Percentiles rank a stretch among this genome's conserved stretches.
These are phyloP conservation scores for Ophiocordyceps camponoti-floridani DNA, from an alignment of 2,329 filamentous ascomycete species.

Conservation along the genomic window DNA sequence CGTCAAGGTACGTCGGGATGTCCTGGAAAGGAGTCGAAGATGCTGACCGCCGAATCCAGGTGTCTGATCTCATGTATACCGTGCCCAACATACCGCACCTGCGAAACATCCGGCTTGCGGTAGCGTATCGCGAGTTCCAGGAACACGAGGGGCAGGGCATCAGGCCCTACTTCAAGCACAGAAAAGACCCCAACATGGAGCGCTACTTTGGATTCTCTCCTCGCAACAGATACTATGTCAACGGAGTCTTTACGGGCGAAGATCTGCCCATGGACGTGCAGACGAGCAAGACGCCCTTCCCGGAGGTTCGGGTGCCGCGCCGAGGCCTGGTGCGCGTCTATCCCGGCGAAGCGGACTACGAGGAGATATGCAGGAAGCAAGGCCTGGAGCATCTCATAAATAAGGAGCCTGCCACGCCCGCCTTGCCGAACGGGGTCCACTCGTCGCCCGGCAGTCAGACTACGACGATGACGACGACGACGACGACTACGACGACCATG, in stretches of 20 bases:
- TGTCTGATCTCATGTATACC: conserved; percentile 43
- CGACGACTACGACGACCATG: no score
- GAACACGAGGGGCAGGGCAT: conserved; percentile 29
- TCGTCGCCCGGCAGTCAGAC: conserved; percentile 25
- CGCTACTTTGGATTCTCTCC: conserved; percentile 36
- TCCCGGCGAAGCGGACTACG: conserved; percentile 39
- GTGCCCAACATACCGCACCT: conserved; percentile 41
- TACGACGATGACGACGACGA: conserved; percentile 11
- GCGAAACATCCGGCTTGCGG: conserved; percentile 31
- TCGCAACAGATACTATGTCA: conserved; percentile 37
- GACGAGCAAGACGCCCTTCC: conserved; percentile 34
- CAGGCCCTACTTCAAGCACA: conserved; percentile 34
- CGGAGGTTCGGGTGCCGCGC: conserved; percentile 35
- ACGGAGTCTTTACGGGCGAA: conserved; percentile 35
- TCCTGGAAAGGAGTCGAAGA: neutral
- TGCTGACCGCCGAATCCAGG: conserved; percentile 15
- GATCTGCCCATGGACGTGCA: conserved; percentile 26
- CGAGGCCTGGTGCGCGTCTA: conserved; percentile 33
- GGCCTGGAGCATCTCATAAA: conserved; percentile 34
- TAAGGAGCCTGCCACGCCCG: conserved; percentile 23
- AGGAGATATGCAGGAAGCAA: conserved; percentile 35
- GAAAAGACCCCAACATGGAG: conserved; percentile 34
- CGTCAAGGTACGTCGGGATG: conserved; percentile 34
- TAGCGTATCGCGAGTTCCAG: conserved; percentile 41
- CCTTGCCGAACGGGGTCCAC: conserved; percentile 27